phyloP scores from a whole-genome alignment of 495 filamentous ascomycete species.

The Hyaloscypha bicolor region DNA sequence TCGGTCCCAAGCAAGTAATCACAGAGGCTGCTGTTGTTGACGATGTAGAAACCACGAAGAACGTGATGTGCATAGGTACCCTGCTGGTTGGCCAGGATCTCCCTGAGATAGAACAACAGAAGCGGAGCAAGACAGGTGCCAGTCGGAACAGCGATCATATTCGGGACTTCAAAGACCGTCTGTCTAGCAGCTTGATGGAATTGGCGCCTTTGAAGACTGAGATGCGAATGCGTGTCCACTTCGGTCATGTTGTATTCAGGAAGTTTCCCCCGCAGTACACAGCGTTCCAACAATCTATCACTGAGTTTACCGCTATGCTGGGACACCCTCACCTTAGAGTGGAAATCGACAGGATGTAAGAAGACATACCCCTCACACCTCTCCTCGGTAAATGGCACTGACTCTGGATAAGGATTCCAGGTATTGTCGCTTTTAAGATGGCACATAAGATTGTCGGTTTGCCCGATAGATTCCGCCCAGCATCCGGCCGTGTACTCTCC shows the following conservation, averaged over 20 bases:
- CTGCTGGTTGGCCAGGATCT: slow-evolving; percentile 14
- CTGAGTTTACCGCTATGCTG: slow-evolving; percentile 54
- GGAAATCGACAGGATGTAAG: slow-evolving; percentile 41
- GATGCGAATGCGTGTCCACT: slow-evolving; percentile 56
- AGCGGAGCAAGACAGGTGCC: slow-evolving; percentile 13
- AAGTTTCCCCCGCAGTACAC: slow-evolving; percentile 35
- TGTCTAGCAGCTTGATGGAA: slow-evolving; percentile 30
- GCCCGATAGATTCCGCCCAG: slow-evolving; percentile 8
- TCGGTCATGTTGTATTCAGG: slow-evolving; percentile 56
- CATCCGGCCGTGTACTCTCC: slow-evolving; percentile 23
- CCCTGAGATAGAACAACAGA: neutral
- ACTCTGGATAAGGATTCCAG: slow-evolving; percentile 11
- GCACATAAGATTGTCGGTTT: slow-evolving; percentile 8
- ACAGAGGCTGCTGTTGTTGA: neutral
- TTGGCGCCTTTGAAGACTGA: slow-evolving; percentile 35
- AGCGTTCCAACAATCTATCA: slow-evolving; percentile 40
- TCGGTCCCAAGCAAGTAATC: slow-evolving; percentile 9
- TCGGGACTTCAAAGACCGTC: slow-evolving; percentile 21
- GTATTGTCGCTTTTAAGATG: slow-evolving; percentile 7
- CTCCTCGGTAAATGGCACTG: neutral
- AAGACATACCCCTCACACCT: too few relatives aligned
- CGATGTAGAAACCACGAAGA: neutral
- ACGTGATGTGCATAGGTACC: neutral
- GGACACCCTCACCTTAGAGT: slow-evolving; percentile 33
- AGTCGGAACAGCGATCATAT: slow-evolving; percentile 1